These are phyloP conservation scores for Fusarium pseudocircinatum DNA, from an alignment of 2,329 filamentous ascomycete genomes.

Conservation along the genomic window DNA sequence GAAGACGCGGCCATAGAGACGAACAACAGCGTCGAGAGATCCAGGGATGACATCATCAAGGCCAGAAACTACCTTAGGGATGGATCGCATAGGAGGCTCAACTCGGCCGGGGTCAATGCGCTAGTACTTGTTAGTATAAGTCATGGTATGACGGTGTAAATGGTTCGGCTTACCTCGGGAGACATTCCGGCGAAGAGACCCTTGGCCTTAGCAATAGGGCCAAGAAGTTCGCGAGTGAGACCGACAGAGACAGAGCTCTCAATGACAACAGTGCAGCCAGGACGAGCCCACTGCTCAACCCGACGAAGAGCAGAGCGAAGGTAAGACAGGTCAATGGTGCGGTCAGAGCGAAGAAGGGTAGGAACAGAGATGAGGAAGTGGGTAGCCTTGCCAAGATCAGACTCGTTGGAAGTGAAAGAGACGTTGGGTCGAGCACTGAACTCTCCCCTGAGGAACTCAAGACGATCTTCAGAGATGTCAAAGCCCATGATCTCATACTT, in stretches of 20 bases:
- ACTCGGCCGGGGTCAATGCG: constrained; percentile 61
- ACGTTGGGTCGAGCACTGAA: constrained; percentile 32
- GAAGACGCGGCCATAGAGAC: constrained; percentile 57
- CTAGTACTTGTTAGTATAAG: constrained; percentile 37
- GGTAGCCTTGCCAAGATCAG: constrained; percentile 53
- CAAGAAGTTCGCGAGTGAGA: constrained; percentile 62
- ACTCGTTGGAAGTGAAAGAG: constrained; percentile 49
- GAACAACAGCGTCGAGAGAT: constrained; percentile 54
- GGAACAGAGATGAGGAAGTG: constrained; percentile 64
- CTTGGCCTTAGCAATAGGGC: constrained; percentile 52
- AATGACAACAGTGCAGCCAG: constrained; percentile 59
- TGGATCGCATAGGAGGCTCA: constrained; percentile 51
- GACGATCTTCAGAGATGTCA: constrained; percentile 53
- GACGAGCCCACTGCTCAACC: constrained; percentile 52
- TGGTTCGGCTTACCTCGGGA: constrained; percentile 45
- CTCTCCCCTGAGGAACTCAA: constrained; percentile 46
- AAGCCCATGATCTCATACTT: constrained; percentile 56
- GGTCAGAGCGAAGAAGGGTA: constrained; percentile 57
- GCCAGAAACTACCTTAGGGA: constrained; percentile 64
- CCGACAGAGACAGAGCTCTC: constrained; percentile 64
- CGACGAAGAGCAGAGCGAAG: constrained; percentile 54
- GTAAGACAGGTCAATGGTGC: constrained; percentile 58
- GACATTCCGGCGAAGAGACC: constrained; percentile 60
- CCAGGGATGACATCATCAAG: constrained; percentile 56
- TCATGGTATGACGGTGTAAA: no score